Conservation (phyloP, 192 early-diverging fungal species). For the Dissophora globulifera region DNA sequence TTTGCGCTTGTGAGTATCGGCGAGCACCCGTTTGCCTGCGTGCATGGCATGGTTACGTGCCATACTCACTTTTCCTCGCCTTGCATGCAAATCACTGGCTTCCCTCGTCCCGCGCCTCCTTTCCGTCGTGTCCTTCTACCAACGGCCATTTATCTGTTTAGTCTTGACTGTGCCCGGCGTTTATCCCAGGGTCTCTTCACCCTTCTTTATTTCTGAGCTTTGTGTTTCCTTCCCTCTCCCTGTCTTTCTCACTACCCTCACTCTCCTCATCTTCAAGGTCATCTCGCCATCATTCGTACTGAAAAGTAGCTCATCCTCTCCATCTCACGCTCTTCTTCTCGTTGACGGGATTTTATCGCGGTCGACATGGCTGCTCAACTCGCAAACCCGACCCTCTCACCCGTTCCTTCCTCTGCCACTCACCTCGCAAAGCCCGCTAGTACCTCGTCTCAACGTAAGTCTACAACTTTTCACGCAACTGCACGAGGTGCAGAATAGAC, state of each 20-base stretch:
- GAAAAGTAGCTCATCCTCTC: background rate
- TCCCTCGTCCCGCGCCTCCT: no score
- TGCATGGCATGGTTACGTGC: no score
- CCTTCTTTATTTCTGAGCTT: background rate
- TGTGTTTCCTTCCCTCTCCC: conserved; percentile 1
- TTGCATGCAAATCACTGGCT: no score
- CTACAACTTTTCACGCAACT: no score
- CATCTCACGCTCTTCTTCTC: background rate
- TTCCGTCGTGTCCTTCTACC: no score
- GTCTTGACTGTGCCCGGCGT: no score
- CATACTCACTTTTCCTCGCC: no score
- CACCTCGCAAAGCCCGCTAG: background rate
- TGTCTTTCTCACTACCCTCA: background rate
- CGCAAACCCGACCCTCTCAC: conserved; percentile 1
- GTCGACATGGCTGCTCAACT: conserved; percentile 7
- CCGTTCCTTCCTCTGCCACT: conserved; percentile 1
- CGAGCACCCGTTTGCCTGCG: no score
- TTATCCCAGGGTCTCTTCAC: conserved; percentile 1
- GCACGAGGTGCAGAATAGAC: no score
- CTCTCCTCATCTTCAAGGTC: background rate
- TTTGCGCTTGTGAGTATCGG: no score
- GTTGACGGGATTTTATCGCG: conserved; percentile 2
- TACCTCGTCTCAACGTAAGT: conserved; percentile 1
- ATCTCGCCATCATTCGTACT: background rate
- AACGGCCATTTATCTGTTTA: no score